Conservation (phyloP, 2,329 filamentous ascomycete genomes). For the Fusarium sterilihyphosum region DNA sequence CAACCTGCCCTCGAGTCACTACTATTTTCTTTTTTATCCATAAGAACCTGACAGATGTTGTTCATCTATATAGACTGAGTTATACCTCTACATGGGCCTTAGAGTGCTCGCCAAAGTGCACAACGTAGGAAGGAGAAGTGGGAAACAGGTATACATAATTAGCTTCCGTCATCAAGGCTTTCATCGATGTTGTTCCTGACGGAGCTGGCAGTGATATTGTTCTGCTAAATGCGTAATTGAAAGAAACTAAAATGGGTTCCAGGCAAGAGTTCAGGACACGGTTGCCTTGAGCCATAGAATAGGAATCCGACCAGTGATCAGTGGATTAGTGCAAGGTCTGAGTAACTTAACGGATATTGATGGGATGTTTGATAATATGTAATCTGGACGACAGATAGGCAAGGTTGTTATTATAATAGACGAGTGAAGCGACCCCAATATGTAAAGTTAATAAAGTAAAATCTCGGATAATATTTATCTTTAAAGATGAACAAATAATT, state of each 20-base stretch:
- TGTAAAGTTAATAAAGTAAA: not conserved
- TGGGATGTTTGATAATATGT: not conserved
- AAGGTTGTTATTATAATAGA: not conserved
- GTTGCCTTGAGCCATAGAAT: not conserved
- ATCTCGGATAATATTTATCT: rapidly evolving
- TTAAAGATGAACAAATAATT: no score
- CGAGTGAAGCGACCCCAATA: not conserved
- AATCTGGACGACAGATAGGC: not conserved
- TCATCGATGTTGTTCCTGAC: not conserved
- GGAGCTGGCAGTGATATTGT: not conserved
- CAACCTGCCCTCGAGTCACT: no score
- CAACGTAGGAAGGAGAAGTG: not conserved
- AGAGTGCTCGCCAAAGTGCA: not conserved
- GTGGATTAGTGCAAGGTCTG: not conserved
- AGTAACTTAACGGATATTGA: rapidly evolving
- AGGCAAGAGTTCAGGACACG: not conserved
- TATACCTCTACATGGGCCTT: no score
- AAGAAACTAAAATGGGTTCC: not conserved
- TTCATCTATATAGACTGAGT: no score
- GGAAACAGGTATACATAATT: not conserved
- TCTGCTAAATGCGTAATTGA: not conserved
- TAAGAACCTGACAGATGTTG: no score
- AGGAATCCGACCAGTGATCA: not conserved
- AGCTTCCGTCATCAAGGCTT: not conserved
- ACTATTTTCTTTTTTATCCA: no score